Base-by-base conservation (phyloP, 2,329 filamentous ascomycete genomes). In the Penicillium psychrosexuale region DNA sequence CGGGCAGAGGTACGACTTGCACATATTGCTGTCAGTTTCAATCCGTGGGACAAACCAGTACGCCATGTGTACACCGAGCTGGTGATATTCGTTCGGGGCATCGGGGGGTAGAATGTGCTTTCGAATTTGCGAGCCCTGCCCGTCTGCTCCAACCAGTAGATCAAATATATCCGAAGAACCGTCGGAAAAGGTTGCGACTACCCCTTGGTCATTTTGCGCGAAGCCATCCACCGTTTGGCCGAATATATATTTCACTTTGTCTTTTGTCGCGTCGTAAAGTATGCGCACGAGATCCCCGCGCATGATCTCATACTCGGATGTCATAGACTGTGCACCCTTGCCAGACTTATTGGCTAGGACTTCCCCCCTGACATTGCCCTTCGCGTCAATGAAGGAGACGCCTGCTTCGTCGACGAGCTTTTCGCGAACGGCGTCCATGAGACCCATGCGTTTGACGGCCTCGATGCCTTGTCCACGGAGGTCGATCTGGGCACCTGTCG, bases 221-320 rank as follows among this genome's bases (percentile, higher is more conserved):
- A 77, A 59, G 4, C 60, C 57, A 1, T 61, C 58, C n/a, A 67
- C 47, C 1, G 59, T 60, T 30, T 65, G 69, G n/a, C 66, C 69
- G 43, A 75, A 76, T 1, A 72, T 43, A 45, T 74, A 72, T 15
- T 64, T 58, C 38, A 72, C 67, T 3, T 62, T 50, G 5, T 65
- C 57, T 31, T 71, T 34, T 5, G 68, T 75, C 1, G 68, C 69
- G 13, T 82, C 73, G 60, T 80, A 79, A 1, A 86, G 64, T 2
- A 85, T 70, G 11, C 71, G 67, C 4, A 77, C 76, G n/a, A 86
- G 62, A 49, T 84, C 80, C 0, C 80, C 82, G 8, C 83, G 74
- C 75, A 86, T 80, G 46, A 86, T 80, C 69, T 86, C 84, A 56
- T 76, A 84, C 53, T 86, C 83, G 55, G 77, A 79, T 0, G 79